Evolutionary conservation across 345 rosid species (phyloP), one percentile per base, ranked within the genome.

Genomic region (Salix suchowensis): DNA sequence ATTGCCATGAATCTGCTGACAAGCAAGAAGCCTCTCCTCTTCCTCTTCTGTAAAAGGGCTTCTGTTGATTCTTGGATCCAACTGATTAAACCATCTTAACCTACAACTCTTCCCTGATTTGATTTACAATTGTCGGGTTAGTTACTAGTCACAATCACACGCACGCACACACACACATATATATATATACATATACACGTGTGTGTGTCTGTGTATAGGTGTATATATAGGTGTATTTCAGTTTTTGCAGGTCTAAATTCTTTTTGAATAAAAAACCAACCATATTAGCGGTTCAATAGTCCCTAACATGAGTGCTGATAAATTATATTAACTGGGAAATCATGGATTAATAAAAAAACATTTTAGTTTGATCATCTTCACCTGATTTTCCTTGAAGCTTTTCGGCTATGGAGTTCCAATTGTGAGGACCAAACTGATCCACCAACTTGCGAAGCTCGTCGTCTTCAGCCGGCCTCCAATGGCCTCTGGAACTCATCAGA

Each of bases 11-110:
- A 95, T 85, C 74, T 92, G 79, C 28, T 95, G 98, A 58, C 92
- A 90, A 1, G 87, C 86, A 69, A 95, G 71, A 32, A 95, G 94
- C 72, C 94, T 76, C 72, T 95, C 97, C 71, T 95, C 98, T 86
- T 95, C 98, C 54, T 91, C 96, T 78, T 95, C 96, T 14, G 93
- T 89, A 74, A 95, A 95, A 30, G 97, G 98, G 76, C 85, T 90
- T 46, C 96, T 81, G 61, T 95, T 93, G 78, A 95, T 95, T 65
- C 91, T 87, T 15, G 98, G 98, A 87, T 95, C 97, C 48, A 95
- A 71, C 74, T 95, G 98, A 82, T 93, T 95, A 80, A 86, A 95
- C 98, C 98, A 95, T 79, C 98, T 91, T 77, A 95, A 88, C 88
- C 98, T 89, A 78, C 97, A 95, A 66, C 98, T 92, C 84, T 94